These are phyloP conservation scores for Aspergillus carlsbadensis DNA, from an alignment of 495 filamentous ascomycete species.

Conservation along the genomic window DNA sequence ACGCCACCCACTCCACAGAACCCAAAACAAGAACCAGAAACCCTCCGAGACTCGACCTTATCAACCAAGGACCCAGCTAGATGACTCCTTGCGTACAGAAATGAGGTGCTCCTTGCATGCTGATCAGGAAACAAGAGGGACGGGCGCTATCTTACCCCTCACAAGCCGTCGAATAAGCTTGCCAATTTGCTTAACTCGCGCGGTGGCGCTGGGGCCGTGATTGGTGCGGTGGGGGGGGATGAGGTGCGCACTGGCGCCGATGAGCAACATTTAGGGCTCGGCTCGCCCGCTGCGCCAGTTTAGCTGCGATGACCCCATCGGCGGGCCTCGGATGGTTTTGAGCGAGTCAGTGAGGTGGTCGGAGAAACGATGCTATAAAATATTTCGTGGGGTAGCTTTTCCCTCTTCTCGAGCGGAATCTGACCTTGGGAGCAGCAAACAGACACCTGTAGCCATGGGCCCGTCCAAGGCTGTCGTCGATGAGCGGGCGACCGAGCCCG, in stretches of 20 bases:
- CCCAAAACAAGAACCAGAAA: too few relatives aligned
- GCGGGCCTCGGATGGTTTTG: too few relatives aligned
- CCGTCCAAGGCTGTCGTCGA: not conserved
- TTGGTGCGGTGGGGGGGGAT: not conserved
- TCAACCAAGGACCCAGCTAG: too few relatives aligned
- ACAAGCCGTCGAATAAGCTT: not conserved
- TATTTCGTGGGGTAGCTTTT: not conserved
- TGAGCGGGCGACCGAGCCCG: not conserved
- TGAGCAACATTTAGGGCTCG: slow-evolving; percentile 9
- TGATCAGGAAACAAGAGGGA: not conserved
- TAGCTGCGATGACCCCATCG: slow-evolving; percentile 9
- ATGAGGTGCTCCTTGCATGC: slow-evolving; percentile 5
- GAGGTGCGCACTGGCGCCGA: not conserved
- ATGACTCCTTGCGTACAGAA: slow-evolving; percentile 2
- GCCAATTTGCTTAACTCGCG: not conserved
- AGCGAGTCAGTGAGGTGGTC: not conserved
- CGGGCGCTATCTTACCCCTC: not conserved
- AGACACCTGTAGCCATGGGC: not conserved
- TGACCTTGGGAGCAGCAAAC: not conserved
- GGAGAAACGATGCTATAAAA: too few relatives aligned
- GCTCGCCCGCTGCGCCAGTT: not conserved
- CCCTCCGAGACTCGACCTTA: too few relatives aligned
- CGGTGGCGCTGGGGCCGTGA: not conserved
- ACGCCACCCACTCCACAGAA: too few relatives aligned
- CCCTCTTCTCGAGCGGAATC: too few relatives aligned